Percentiles rank a stretch among this genome's conserved stretches.
Evolutionary conservation across 495 filamentous ascomycete genomes (phyloP).

Genomic region (Talaromyces wortmannii): DNA sequence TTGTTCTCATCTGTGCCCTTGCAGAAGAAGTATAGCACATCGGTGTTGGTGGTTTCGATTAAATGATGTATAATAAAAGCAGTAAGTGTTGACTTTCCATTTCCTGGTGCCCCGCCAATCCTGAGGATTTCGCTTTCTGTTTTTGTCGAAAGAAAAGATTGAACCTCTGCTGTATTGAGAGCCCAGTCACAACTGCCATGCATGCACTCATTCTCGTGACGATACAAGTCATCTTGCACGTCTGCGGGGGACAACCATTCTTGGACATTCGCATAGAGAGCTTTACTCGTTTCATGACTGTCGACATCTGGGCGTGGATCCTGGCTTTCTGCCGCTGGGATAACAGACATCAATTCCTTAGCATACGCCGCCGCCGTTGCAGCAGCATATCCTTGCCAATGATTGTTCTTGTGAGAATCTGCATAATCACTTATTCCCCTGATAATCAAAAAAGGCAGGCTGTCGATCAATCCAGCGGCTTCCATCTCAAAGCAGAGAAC

Average conservation of each 20-base stretch:
- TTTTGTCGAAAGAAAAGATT: constrained; percentile 7
- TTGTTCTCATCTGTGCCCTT: constrained; percentile 14
- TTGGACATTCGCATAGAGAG: not conserved
- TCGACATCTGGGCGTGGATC: no score
- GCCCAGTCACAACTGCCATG: constrained; percentile 14
- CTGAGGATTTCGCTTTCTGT: constrained; percentile 3
- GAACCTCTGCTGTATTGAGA: constrained; percentile 6
- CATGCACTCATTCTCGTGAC: constrained; percentile 12
- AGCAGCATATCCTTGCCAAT: constrained; percentile 33
- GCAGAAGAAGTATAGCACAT: constrained; percentile 20
- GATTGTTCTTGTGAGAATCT: constrained; percentile 31
- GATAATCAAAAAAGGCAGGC: constrained; percentile 28
- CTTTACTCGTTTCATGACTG: no score
- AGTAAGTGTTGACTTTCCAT: constrained; percentile 15
- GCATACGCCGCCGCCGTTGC: constrained; percentile 27
- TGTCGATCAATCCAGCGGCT: constrained; percentile 34
- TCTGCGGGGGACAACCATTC: constrained; percentile 19
- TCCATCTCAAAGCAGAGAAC: constrained; percentile 35
- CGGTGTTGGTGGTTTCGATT: not conserved
- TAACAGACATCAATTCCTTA: constrained; percentile 15
- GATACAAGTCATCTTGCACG: constrained; percentile 15
- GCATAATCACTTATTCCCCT: constrained; percentile 35
- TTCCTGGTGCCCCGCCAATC: constrained; percentile 15
- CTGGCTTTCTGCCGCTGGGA: no score
- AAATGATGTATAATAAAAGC: constrained; percentile 14